Conservation (phyloP, 345 rosid species). For the Citrus trifoliata region DNA sequence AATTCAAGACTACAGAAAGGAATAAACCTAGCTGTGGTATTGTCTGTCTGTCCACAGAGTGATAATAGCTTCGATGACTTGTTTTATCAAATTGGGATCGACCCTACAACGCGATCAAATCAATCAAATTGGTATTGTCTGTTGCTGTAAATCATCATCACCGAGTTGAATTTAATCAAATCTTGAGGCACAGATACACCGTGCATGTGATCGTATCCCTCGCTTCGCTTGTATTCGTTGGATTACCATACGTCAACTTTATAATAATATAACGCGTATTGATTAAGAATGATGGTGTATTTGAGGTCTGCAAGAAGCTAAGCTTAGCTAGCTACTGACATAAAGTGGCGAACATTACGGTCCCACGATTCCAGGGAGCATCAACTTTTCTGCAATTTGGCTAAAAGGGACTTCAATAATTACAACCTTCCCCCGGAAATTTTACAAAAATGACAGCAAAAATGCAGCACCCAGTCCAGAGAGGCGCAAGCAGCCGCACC, state of each 20-base stretch:
- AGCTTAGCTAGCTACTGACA: not conserved
- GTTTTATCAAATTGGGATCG: not conserved
- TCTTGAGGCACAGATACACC: not conserved
- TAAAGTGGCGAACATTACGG: slow-evolving; percentile 15
- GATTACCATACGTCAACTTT: no score
- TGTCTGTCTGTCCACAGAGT: not conserved
- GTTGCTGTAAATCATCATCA: not conserved
- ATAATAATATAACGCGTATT: not conserved
- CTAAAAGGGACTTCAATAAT: not conserved
- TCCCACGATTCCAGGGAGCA: not conserved
- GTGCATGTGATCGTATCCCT: not conserved
- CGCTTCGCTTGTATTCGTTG: no score
- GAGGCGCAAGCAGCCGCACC: not conserved
- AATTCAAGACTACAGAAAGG: no score
- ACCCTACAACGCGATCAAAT: not conserved
- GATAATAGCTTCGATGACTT: not conserved
- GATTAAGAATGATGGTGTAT: not conserved
- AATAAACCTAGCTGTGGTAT: no score
- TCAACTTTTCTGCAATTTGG: not conserved
- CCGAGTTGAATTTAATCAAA: not conserved
- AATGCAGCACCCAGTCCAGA: not conserved
- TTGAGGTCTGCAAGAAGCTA: not conserved
- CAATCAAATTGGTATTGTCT: not conserved
- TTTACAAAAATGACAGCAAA: not conserved
- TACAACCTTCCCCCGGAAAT: not conserved